Conservation (phyloP, 2,329 filamentous ascomycete species). For the Fusarium siculi region DNA sequence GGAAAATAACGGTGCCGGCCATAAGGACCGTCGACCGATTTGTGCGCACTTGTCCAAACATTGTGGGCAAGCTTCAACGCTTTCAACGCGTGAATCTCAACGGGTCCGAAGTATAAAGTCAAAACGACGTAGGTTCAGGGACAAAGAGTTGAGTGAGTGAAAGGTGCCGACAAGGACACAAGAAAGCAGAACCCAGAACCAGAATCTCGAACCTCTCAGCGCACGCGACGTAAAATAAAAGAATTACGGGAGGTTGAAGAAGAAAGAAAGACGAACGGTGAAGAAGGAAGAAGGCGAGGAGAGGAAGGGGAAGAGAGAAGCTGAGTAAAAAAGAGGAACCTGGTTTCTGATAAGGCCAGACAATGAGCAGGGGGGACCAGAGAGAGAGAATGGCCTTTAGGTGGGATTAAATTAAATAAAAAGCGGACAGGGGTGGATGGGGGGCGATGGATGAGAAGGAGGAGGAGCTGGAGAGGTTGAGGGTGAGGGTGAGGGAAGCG, state of each 20-base stretch:
- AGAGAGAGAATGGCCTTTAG: neutral
- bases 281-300: constrained; percentile 17
- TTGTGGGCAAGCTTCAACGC: constrained; percentile 44
- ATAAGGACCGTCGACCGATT: constrained; percentile 46
- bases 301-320: constrained; percentile 7
- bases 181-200: constrained; percentile 14
- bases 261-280: constrained; percentile 33
- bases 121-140: neutral
- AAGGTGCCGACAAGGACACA: constrained; percentile 37
- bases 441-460: neutral
- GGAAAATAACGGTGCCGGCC: constrained; percentile 47
- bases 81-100: constrained; percentile 4
- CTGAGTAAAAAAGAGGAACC: constrained; percentile 30
- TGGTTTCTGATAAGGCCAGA: constrained; percentile 32
- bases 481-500: neutral
- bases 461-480: neutral
- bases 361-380: constrained; percentile 6
- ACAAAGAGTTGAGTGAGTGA: constrained; percentile 18
- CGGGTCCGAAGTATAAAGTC: neutral
- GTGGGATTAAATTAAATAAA: constrained; percentile 37
- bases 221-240: constrained; percentile 22
- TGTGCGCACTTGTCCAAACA: constrained; percentile 47
- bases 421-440: constrained; percentile 17
- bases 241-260: constrained; percentile 16
- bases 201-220: constrained; percentile 28